Evolutionary conservation across 805 yeast genomes (phyloP).

Genomic region (Cyberlindnera subsufficiens): DNA sequence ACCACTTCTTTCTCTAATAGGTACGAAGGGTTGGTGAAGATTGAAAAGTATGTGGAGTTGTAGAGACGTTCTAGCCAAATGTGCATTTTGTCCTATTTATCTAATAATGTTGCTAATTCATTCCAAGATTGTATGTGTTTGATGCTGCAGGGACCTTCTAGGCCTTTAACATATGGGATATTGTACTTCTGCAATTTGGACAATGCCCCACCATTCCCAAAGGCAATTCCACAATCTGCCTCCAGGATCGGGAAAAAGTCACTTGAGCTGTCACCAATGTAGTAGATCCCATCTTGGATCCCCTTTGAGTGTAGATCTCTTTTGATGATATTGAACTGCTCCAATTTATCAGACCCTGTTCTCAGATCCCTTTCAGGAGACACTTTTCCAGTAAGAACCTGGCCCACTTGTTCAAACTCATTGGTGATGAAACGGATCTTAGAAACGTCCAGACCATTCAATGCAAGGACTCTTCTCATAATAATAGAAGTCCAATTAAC

Average conservation of each 20-base stretch:
- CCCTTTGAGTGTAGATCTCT: conserved; percentile 13
- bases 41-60: conserved; percentile 42
- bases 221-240: conserved; percentile 41
- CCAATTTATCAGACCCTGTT: conserved; percentile 50
- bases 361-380: conserved; percentile 26
- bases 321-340: conserved; percentile 17
- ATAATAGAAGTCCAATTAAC: conserved; percentile 56
- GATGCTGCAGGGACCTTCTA: conserved; percentile 11
- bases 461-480: conserved; percentile 30
- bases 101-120: conserved; percentile 11
- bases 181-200: conserved; percentile 21
- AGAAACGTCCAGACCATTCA: conserved; percentile 18
- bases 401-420: conserved; percentile 37
- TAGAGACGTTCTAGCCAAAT: conserved; percentile 14
- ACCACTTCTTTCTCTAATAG: conserved; percentile 60
- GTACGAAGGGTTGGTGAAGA: conserved; percentile 63
- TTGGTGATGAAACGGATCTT: conserved; percentile 37
- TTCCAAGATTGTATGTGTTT: conserved; percentile 19
- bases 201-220: conserved; percentile 33
- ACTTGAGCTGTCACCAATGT: conserved; percentile 60
- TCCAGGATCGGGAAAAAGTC: conserved; percentile 47
- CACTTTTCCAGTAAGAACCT: conserved; percentile 7
- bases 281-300: conserved; percentile 26
- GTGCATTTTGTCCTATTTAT: conserved; percentile 1
- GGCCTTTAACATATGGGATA: conserved; percentile 12